Evolutionary conservation across 2,329 filamentous ascomycete species (phyloP), one percentile per base, ranked within the genome.

Genomic region (Colletotrichum higginsianum): DNA sequence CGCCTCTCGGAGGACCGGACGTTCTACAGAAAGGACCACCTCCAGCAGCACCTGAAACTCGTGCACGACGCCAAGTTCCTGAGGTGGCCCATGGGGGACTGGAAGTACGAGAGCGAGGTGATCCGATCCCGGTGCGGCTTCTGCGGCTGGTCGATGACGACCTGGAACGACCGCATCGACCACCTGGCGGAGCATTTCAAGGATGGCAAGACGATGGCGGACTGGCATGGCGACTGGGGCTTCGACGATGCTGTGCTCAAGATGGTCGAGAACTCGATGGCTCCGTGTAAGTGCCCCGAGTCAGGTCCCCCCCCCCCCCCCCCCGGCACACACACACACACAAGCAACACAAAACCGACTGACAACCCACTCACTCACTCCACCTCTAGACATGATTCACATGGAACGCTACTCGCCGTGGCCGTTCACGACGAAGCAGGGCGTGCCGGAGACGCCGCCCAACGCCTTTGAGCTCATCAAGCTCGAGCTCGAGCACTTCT

Each of bases 21-120:
- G 0, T 86, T 85, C 61, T 83, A 82, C 40, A 75, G 84, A 6
- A 86, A 86, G 57, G 84, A 86, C 38, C 84, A 86, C 64, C 74
- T 86, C 1, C 78, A 81, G 2, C 84, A 86, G 50, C 84, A 86
- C 26, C 71, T 86, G 3, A 71, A 62, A 3, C 16, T 73, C 2
- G 71, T 73, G 7, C 71, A 73, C 6, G 62, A 73, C 1, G 55
- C 66, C 7, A 65, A 53, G n/a, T 73, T 70, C 26, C 23, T 65
- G 26, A 38, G 53, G 11, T 70, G 66, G 66, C 70, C 62, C 6
- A 73, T 73, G 71, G 61, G 52, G 1, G 50, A 61, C 2, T 73
- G 71, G 71, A 73, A 73, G 35, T 61, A 50, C 15, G 30, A 72
- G 18, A 62, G 21, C 38, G 57, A 44, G n/a, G 30, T 30, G 5